Evolutionary conservation across 1,284 basidiomycete genomes (phyloP).

Genomic region (Rhodotorula sp.): DNA sequence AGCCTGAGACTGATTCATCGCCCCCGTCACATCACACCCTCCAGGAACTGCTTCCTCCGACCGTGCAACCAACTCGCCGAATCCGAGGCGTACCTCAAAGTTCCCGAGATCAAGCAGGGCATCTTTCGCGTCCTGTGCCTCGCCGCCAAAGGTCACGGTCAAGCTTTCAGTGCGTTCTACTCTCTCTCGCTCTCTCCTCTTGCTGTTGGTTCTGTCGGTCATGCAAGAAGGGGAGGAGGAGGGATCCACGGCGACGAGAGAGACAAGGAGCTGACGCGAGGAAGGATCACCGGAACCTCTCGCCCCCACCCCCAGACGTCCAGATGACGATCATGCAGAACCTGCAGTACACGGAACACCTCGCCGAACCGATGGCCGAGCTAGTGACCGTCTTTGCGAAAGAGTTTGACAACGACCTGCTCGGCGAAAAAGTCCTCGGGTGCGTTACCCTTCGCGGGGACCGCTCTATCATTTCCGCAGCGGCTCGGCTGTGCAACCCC

Average conservation of each 20-base stretch:
- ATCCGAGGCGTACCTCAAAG: constrained; percentile 84
- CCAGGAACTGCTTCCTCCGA: constrained; percentile 71
- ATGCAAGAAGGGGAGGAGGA: neutral
- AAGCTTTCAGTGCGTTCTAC: constrained; percentile 61
- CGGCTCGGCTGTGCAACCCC: no score
- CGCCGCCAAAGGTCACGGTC: constrained; percentile 87
- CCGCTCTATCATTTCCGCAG: neutral
- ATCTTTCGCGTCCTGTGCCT: constrained; percentile 88
- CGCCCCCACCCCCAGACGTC: constrained; percentile 51
- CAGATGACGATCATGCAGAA: constrained; percentile 90
- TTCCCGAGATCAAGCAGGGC: constrained; percentile 64
- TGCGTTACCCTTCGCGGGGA: constrained; percentile 41
- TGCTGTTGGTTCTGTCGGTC: neutral
- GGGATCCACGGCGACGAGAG: no score
- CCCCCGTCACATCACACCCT: neutral
- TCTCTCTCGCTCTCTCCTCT: neutral
- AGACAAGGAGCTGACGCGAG: no score
- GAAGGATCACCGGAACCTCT: neutral
- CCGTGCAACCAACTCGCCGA: constrained; percentile 85
- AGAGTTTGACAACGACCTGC: constrained; percentile 84
- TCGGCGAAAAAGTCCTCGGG: constrained; percentile 83
- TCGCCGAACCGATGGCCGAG: constrained; percentile 91
- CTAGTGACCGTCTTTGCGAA: constrained; percentile 74
- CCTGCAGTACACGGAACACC: constrained; percentile 90
- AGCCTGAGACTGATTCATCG: no score